A percentile compares a stretch with the other conserved stretches of the same genome.
phyloP scores from a whole-genome alignment of 305 asterid genomes.

The Fraxinus greggii region DNA sequence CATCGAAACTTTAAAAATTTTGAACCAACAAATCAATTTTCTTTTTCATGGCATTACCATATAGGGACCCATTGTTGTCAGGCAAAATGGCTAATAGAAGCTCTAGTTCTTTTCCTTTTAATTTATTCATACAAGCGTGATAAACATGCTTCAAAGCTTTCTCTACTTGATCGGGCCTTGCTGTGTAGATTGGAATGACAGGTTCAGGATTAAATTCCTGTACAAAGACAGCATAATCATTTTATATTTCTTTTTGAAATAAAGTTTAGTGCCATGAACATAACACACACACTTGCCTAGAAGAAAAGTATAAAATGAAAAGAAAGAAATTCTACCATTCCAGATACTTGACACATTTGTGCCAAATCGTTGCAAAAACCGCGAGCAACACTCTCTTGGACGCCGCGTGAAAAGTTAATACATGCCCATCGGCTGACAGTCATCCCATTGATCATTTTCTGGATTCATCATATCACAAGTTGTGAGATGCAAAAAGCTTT shows the following conservation, averaged over 20 bases:
- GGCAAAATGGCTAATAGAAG: constrained; percentile 89
- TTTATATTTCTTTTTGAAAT: not conserved
- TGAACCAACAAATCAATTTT: not conserved
- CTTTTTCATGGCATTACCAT: constrained; percentile 47
- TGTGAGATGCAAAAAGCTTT: not conserved
- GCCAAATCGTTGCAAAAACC: constrained; percentile 93
- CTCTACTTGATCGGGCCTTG: constrained; percentile 96
- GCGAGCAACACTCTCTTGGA: constrained; percentile 94
- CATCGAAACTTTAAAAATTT: not conserved
- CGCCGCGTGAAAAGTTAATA: constrained; percentile 90
- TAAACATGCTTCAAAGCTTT: constrained; percentile 88
- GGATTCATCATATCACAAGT: constrained; percentile 23
- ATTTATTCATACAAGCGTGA: constrained; percentile 66
- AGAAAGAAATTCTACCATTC: constrained; percentile 61
- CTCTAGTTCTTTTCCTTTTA: constrained; percentile 93
- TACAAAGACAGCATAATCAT: constrained; percentile 11
- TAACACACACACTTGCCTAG: not conserved
- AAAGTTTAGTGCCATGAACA: not conserved
- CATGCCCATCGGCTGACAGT: constrained; percentile 95
- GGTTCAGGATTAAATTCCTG: constrained; percentile 94
- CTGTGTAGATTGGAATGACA: constrained; percentile 70
- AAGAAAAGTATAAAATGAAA: not conserved
- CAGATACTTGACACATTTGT: constrained; percentile 98
- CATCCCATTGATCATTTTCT: constrained; percentile 99
- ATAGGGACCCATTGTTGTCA: constrained; percentile 86